Conservation (phyloP, 2,329 filamentous ascomycete species). For the Colletotrichum sojae region DNA sequence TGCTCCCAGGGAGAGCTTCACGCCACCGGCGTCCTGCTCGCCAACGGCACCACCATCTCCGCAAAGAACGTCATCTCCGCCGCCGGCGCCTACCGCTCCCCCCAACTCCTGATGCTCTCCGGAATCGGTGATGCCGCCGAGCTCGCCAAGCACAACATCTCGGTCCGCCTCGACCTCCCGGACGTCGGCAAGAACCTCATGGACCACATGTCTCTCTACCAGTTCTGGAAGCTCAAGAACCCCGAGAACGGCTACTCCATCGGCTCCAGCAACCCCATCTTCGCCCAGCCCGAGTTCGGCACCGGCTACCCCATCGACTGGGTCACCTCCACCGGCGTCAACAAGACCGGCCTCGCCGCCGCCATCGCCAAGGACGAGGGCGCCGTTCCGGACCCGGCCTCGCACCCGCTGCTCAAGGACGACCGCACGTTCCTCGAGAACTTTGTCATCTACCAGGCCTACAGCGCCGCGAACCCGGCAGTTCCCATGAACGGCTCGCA, state of each 20-base stretch:
- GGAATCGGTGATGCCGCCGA: slow-evolving; percentile 64
- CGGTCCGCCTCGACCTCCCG: slow-evolving; percentile 57
- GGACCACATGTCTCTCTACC: slow-evolving; percentile 61
- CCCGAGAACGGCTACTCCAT: slow-evolving; percentile 50
- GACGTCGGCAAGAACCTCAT: slow-evolving; percentile 66
- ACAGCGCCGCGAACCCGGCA: slow-evolving; percentile 14
- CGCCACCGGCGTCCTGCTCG: slow-evolving; percentile 48
- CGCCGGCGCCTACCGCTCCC: slow-evolving; percentile 65
- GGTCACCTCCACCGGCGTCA: slow-evolving; percentile 49
- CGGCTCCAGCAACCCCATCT: slow-evolving; percentile 52
- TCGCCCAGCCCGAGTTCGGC: slow-evolving; percentile 52
- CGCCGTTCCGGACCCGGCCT: slow-evolving; percentile 47
- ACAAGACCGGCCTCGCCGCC: slow-evolving; percentile 46
- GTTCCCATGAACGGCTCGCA: slow-evolving; percentile 32
- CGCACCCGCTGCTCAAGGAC: slow-evolving; percentile 51
- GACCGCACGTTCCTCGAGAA: slow-evolving; percentile 45
- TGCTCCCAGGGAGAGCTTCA: not conserved
- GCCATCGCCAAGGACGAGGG: slow-evolving; percentile 54
- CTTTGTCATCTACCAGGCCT: slow-evolving; percentile 43
- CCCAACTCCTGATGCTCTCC: slow-evolving; percentile 66
- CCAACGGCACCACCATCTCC: slow-evolving; percentile 43
- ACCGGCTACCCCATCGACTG: slow-evolving; percentile 55
- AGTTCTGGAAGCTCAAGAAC: slow-evolving; percentile 49
- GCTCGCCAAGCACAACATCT: slow-evolving; percentile 57
- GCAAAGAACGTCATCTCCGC: slow-evolving; percentile 57